phyloP scores from a whole-genome alignment of 495 filamentous ascomycete genomes.

The Bacidia rubella region DNA sequence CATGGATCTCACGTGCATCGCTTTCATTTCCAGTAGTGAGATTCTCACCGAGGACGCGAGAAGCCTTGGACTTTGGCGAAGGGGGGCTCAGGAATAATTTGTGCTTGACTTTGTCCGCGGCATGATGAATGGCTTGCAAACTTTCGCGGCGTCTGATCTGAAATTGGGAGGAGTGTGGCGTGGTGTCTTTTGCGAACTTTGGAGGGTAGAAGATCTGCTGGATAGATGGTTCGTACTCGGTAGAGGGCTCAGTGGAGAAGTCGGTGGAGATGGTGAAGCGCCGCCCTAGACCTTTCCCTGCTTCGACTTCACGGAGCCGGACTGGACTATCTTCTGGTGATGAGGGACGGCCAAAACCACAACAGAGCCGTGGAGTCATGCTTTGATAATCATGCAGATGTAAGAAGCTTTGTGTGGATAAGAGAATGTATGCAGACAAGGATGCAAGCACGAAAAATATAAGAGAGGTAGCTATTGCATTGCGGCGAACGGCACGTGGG shows the following conservation, averaged over 20 bases:
- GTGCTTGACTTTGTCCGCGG: constrained; percentile 8
- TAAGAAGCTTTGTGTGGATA: neutral
- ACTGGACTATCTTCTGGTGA: constrained; percentile 8
- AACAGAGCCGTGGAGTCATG: constrained; percentile 12
- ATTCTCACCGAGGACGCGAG: neutral
- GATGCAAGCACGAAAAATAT: neutral
- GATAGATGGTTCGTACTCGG: neutral
- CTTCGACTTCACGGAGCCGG: constrained; percentile 3
- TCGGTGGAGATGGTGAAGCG: constrained; percentile 11
- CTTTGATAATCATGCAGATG: neutral
- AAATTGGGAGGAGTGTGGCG: neutral
- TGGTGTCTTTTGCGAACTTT: neutral
- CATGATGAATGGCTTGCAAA: constrained; percentile 5
- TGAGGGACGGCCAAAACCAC: constrained; percentile 6
- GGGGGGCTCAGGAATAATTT: constrained; percentile 7
- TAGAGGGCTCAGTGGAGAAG: neutral
- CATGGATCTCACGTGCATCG: neutral
- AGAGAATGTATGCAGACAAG: neutral
- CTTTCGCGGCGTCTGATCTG: neutral
- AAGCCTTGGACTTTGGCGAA: constrained; percentile 2
- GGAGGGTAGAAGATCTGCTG: neutral
- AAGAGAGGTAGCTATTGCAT: too few relatives aligned
- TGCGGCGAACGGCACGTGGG: too few relatives aligned
- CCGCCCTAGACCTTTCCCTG: neutral
- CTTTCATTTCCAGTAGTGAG: neutral